Base-by-base conservation (phyloP, 73 alveolate genomes). In the Halteria grandinella region DNA sequence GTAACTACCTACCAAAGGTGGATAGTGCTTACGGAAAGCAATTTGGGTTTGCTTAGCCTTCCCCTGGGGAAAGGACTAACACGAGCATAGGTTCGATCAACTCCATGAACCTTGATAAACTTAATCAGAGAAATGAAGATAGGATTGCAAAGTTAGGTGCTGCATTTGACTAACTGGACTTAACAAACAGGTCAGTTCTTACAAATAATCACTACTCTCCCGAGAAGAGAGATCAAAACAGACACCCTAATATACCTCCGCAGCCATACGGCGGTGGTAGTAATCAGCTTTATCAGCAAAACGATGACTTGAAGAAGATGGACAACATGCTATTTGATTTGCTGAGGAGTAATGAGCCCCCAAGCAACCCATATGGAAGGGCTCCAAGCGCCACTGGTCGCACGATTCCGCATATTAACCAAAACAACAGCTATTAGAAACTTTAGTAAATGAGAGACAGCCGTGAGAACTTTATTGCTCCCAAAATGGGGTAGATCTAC, bases 261-360 rank as follows among this genome's bases (percentile, higher is more conserved):
- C 79, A 39, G 50, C 15, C 33, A 15, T 7, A 17, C 20, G 27
- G 18, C n/a, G 47, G 12, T 20, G 52, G 27, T 14, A 11, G 5
- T 20, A 44, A 2, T n/a, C n/a, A n/a, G n/a, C n/a, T n/a, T n/a
- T n/a, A n/a, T n/a, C n/a, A n/a, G n/a, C 54, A 24, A 28, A 41
- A 44, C 18, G 58, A 24, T 31, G 84, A 52, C 4, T 32, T 70
- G n/a, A 29, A 50, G 24, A 70, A 70, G 41, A 51, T 70, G 18
- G 84, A 70, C 34, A 32, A 32, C 11, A 1, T 70, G 3, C 45
- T 70, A 1, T 70, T 70, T 70, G 84, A 70, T 51, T 50, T 70
- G 5, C 31, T 70, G 27, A 29, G 33, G 48, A 52, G 52, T 27
- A 73, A 70, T 51, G 33, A 45, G 3, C 39, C 28, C 14, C 52